Base-by-base conservation (phyloP, 2,329 filamentous ascomycete genomes). In the Epichloe gansuensis region DNA sequence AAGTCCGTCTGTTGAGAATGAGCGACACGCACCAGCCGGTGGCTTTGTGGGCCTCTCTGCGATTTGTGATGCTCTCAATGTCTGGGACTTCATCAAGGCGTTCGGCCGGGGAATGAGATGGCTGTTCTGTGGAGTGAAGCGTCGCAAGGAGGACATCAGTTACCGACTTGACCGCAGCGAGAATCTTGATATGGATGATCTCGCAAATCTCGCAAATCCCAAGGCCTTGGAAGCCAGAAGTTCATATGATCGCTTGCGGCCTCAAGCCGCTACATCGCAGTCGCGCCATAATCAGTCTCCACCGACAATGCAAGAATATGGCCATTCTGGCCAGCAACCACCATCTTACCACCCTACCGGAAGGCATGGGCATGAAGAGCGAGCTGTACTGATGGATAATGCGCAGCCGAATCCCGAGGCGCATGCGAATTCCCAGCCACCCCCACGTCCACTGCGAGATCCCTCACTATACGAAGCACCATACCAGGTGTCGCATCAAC, bases 81-180 rank as follows among this genome's bases (percentile, higher is more conserved):
- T 85, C 0, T 88, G 87, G 82, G 89, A 95, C 64, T 77, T 94
- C 42, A 69, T 88, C 61, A 94, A 90, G 68, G 86, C 86, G 0
- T 81, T 86, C 55, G 85, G 84, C 8, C 78, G 89, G 49, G 86
- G n/a, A 23, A 78, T 88, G 59, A 78, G 85, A 59, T 95, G 89
- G 89, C 71, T 94, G 21, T 84, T 90, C 56, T 80, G 88, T 15
- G 88, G 88, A 42, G 76, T 80, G 51, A 84, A 80, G 63, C 67
- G 72, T 55, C 77, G 85, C 54, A 73, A 74, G 58, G 61, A 74
- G 17, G 77, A 81, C 55, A 51, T 66, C 41, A 77, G 74, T 58
- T 80, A 80, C 59, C 66, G 68, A 54, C 55, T 59, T 39, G 51
- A 57, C 21, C 52, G 53, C 31, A 68, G 71, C 41, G 61, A 57